These are phyloP conservation scores for Scedosporium aurantiacum DNA, from an alignment of 2,329 filamentous ascomycete species.

Conservation along the genomic window DNA sequence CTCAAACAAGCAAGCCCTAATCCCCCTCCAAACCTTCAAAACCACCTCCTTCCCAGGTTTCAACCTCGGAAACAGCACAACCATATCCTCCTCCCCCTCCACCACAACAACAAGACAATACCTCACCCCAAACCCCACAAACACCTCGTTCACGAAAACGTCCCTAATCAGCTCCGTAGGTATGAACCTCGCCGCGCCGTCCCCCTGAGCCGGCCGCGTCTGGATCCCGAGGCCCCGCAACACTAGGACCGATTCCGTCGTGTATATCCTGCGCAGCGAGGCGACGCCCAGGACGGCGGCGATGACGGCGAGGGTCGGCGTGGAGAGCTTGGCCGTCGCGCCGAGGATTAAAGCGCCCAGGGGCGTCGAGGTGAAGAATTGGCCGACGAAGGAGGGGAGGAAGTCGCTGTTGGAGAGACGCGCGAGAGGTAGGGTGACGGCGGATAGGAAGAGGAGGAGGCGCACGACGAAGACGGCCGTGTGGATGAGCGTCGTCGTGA, in stretches of 20 bases:
- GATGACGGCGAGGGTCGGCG: conserved; percentile 27
- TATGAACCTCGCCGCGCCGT: conserved; percentile 51
- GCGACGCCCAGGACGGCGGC: conserved; percentile 26
- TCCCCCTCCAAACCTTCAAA: conserved; percentile 83
- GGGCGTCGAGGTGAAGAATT: conserved; percentile 16
- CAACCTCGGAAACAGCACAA: conserved; percentile 86
- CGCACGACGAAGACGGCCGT: conserved; percentile 31
- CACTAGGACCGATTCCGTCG: conserved; percentile 76
- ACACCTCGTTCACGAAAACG: conserved; percentile 90
- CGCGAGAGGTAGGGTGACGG: conserved; percentile 10
- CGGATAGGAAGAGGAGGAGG: conserved; percentile 28
- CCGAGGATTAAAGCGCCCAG: conserved; percentile 17
- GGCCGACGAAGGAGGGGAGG: conserved; percentile 11
- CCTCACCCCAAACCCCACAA: conserved; percentile 78
- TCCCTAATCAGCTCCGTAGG: conserved; percentile 88
- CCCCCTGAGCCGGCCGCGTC: conserved; percentile 33
- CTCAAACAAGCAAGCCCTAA: conserved; percentile 68
- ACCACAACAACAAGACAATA: conserved; percentile 88
- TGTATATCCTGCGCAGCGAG: conserved; percentile 34
- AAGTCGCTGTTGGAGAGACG: conserved; percentile 10
- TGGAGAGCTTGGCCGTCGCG: conserved; percentile 23
- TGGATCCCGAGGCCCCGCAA: conserved; percentile 85
- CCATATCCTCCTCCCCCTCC: conserved; percentile 73
- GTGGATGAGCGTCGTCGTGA: conserved; percentile 35
- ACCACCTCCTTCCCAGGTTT: conserved; percentile 65